Percentiles rank a stretch among this genome's conserved stretches.
Evolutionary conservation across 163 green algal species (phyloP).

Genomic region (Chlamydomonas reinhardtii): DNA sequence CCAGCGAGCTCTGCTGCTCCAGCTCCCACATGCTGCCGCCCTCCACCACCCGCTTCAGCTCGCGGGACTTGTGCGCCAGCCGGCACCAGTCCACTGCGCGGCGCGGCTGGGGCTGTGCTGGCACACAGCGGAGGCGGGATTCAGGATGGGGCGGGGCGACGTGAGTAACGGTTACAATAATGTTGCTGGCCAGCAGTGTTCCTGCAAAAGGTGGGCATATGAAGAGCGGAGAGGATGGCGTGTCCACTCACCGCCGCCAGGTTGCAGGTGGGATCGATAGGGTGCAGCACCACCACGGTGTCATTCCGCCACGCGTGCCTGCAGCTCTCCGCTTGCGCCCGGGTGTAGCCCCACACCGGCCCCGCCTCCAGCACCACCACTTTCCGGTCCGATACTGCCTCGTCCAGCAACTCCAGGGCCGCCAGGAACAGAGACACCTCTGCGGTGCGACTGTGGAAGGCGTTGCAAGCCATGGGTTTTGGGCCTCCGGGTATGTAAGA

Average conservation of each 20-base stretch:
- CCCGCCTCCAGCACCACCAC: not conserved
- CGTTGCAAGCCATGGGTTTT: too few relatives aligned
- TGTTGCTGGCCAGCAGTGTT: too few relatives aligned
- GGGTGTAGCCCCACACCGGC: not conserved
- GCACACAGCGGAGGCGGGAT: too few relatives aligned
- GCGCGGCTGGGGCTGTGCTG: too few relatives aligned
- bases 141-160: too few relatives aligned
- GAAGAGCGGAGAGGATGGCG: too few relatives aligned
- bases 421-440: not conserved
- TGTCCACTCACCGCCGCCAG: not conserved
- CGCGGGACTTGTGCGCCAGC: not conserved
- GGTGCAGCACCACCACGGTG: not conserved
- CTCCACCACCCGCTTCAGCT: not conserved
- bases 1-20: not conserved
- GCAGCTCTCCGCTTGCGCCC: not conserved
- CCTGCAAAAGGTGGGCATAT: too few relatives aligned
- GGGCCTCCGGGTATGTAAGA: too few relatives aligned
- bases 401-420: not conserved
- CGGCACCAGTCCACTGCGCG: not conserved
- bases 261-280: conserved; percentile 8
- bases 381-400: not conserved
- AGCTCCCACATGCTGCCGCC: not conserved
- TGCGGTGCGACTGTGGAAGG: not conserved
- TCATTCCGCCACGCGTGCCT: not conserved
- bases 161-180: too few relatives aligned